phyloP scores from a whole-genome alignment of 116 monocot genomes.

The Phalaenopsis hybrid region DNA sequence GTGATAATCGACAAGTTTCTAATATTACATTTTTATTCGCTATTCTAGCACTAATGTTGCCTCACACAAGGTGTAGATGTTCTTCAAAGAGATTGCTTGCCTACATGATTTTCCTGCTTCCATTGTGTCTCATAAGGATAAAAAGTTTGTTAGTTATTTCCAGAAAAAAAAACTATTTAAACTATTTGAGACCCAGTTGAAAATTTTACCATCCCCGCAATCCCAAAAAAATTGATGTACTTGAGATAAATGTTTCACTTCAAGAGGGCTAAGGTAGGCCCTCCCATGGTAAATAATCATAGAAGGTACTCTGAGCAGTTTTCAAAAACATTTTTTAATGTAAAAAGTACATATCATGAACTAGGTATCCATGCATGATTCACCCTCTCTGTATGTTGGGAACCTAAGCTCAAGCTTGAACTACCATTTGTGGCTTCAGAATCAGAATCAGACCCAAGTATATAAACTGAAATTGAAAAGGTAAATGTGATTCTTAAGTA shows the following conservation, averaged over 20 bases:
- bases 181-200: neutral
- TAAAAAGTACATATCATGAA: neutral
- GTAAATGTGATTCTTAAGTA: neutral
- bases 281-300: neutral
- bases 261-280: neutral
- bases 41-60: neutral
- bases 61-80: neutral
- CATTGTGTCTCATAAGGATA: neutral
- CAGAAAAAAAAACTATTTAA: too few relatives aligned
- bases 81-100: neutral
- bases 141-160: neutral
- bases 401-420: neutral
- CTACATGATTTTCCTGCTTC: neutral
- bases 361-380: neutral
- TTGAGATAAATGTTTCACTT: neutral
- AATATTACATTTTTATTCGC: neutral
- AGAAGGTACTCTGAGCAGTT: neutral
- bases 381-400: neutral
- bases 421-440: neutral
- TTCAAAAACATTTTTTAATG: neutral
- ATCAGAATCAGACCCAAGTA: neutral
- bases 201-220: neutral
- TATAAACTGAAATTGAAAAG: neutral
- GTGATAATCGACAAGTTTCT: neutral
- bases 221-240: neutral